Conservation (phyloP, 2,329 filamentous ascomycete genomes). For the Calonectria leucothoes region DNA sequence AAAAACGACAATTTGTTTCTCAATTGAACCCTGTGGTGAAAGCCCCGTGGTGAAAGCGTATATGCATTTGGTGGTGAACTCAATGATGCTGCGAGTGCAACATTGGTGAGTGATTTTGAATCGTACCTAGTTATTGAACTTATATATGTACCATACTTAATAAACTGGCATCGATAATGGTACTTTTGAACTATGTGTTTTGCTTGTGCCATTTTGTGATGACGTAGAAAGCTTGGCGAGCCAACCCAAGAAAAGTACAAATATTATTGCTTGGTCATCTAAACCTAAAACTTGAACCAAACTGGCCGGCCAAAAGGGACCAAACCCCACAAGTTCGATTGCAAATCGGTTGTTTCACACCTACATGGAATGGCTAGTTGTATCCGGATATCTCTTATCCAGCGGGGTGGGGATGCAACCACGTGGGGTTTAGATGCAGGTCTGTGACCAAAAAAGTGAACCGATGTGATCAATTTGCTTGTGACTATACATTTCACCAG, state of each 20-base stretch:
- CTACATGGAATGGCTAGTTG: not conserved
- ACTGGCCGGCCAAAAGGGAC: not conserved
- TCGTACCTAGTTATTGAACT: not conserved
- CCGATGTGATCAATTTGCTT: not conserved
- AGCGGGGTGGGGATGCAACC: not conserved
- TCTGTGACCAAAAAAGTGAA: not conserved
- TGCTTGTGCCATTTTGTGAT: not conserved
- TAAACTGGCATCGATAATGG: not conserved
- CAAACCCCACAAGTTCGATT: not conserved
- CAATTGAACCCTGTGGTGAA: not conserved
- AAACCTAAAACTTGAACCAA: not conserved
- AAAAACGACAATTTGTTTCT: not conserved
- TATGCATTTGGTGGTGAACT: not conserved
- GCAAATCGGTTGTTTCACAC: not conserved
- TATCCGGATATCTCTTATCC: slow-evolving; percentile 1
- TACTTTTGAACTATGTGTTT: not conserved
- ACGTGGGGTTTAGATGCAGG: not conserved
- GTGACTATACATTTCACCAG: no score
- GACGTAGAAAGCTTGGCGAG: not conserved
- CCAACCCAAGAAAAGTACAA: not conserved
- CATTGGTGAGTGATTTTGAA: not conserved
- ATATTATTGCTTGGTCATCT: not conserved
- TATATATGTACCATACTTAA: not conserved
- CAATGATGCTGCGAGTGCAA: not conserved
- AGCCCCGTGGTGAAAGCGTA: no score